Evolutionary conservation across 352 stramenopile species (phyloP), one percentile per base, ranked within the genome.

Genomic region (Pythium insidiosum): DNA sequence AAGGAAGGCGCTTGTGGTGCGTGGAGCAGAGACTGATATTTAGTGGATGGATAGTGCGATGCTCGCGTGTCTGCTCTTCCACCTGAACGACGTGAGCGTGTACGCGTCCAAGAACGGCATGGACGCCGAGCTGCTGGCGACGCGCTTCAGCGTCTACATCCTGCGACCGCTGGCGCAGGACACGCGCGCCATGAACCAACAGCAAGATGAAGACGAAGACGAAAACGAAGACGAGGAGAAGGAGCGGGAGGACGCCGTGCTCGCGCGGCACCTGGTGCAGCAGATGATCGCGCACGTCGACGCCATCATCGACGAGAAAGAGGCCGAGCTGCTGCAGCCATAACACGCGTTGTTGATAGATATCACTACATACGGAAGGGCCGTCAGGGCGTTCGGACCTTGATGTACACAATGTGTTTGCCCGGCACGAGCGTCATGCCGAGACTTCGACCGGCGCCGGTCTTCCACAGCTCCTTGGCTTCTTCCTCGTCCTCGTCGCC

Each of bases 81-180:
- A 91, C 42, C 43, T 88, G 40, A 91, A 91, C 56, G 78, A 91
- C 48, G 73, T 91, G 31, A 82, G 76, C 38, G 72, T 68, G 26
- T 91, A 91, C 52, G 60, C 68, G n/a, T 68, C 68, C 21, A 72
- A 84, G 52, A 91, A 91, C 59, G 51, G 45, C 25, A 84, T 91
- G 70, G 63, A 83, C 50, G 73, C 78, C 12, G 50, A 63, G 4
- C 37, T 54, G 31, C 71, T 91, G 11, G 61, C 78, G 2, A 35
- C 47, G 16, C 57, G 71, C 23, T 91, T 91, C 40, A 18, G 56
- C 22, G 52, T 74, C 12, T 82, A 61, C 34, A 63, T 91, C 23
- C 46, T 91, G n/a, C 68, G 69, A 0, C 64, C 68, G 10, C 54
- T 47, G 3, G 34, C 42, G 0, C n/a, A 35, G 33, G 37, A 53